Conservation (phyloP, 352 stramenopile species). For the Chrysophaeum taylorii region DNA sequence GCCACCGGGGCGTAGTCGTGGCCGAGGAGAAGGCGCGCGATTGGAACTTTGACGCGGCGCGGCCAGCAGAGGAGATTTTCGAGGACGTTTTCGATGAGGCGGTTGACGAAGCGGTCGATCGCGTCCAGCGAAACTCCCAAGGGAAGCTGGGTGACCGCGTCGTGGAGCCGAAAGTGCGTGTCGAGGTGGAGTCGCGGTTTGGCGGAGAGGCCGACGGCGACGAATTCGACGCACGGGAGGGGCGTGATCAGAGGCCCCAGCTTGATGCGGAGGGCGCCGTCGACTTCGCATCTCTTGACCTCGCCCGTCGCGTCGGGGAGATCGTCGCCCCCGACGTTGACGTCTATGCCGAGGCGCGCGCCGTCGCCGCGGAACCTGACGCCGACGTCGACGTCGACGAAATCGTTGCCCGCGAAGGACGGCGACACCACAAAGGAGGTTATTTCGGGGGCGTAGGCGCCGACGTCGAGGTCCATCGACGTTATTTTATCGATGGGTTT, state of each 20-base stretch:
- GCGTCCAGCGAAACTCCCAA: neutral
- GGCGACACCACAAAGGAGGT: neutral
- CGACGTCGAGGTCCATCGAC: neutral
- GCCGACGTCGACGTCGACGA: conserved; percentile 2
- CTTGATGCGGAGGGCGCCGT: neutral
- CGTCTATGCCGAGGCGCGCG: neutral
- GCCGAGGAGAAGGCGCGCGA: neutral
- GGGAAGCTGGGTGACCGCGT: neutral
- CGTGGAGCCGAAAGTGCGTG: neutral
- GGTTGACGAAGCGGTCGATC: neutral
- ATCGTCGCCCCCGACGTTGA: neutral
- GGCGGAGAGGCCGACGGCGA: neutral
- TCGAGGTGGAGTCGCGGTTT: neutral
- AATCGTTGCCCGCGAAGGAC: neutral
- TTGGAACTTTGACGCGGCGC: neutral
- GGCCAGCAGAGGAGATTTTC: neutral
- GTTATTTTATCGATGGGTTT: neutral
- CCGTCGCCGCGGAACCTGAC: neutral
- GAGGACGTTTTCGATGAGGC: neutral
- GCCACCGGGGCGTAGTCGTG: neutral
- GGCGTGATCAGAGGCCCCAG: neutral
- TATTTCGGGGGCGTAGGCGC: neutral
- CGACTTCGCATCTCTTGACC: neutral
- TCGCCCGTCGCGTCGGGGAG: neutral
- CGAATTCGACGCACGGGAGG: neutral